Evolutionary conservation across 108 stramenopile species (phyloP).

Genomic region (Epithemia pelagica): DNA sequence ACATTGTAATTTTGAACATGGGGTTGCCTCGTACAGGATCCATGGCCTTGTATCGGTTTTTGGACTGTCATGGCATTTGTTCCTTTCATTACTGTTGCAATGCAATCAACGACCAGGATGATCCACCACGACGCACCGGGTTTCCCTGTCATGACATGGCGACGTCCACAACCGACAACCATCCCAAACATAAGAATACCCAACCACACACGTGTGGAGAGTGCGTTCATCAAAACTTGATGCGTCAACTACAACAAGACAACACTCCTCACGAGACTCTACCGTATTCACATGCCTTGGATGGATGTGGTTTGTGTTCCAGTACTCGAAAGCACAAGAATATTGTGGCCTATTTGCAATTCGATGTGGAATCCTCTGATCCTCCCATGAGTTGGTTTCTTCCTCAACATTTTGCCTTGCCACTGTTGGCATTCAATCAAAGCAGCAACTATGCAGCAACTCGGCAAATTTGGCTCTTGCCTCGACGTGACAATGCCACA

Average conservation of each 20-base stretch:
- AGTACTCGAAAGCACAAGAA: not conserved
- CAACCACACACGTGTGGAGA: conserved; percentile 17
- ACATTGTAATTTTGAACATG: conserved; percentile 3
- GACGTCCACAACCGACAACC: not conserved
- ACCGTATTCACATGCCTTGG: conserved; percentile 9
- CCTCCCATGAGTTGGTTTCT: conserved; percentile 19
- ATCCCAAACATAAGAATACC: not conserved
- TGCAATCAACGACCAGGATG: not conserved
- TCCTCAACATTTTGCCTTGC: conserved; percentile 35
- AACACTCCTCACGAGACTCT: not conserved
- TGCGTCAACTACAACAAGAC: not conserved
- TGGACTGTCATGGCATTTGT: conserved; percentile 16
- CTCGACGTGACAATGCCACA: conserved; percentile 6
- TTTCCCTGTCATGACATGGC: conserved; percentile 18
- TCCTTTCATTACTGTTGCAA: conserved; percentile 30
- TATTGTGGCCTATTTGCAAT: conserved; percentile 15
- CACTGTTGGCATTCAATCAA: conserved; percentile 15
- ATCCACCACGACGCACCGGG: not conserved
- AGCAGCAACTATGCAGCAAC: not conserved
- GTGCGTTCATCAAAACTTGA: conserved; percentile 19
- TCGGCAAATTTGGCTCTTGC: conserved; percentile 28
- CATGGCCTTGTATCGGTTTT: conserved; percentile 22
- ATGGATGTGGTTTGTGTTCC: conserved; percentile 3
- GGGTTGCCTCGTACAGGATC: conserved; percentile 36
- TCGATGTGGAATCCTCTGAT: conserved; percentile 19